Conservation (phyloP, 441 rosid species). For the Mallotus repandus region DNA sequence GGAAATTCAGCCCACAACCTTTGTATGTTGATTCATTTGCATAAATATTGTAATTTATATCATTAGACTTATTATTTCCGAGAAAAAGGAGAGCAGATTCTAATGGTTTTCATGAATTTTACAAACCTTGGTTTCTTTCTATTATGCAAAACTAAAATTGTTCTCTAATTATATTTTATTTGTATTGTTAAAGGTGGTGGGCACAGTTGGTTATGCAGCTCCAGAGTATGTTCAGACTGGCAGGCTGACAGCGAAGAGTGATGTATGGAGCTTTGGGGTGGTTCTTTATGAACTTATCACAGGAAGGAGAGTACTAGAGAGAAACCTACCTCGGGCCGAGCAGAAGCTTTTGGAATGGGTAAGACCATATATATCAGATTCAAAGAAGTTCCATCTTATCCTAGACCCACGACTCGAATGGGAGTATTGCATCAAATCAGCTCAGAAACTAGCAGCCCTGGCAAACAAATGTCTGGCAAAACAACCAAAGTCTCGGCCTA, state of each 20-base stretch:
- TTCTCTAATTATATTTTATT: neutral
- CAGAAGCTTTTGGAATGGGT: conserved; percentile 97
- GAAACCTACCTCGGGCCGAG: conserved; percentile 78
- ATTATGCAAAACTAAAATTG: neutral
- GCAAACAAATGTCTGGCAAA: conserved; percentile 86
- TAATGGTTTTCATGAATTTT: neutral
- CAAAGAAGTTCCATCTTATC: conserved; percentile 76
- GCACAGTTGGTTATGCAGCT: conserved; percentile 95
- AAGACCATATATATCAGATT: conserved; percentile 80
- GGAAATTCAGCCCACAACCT: too few species aligned
- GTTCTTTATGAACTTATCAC: conserved; percentile 89
- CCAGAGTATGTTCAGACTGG: conserved; percentile 96
- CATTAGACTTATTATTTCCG: neutral
- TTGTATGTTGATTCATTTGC: neutral
- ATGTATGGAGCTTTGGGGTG: conserved; percentile 99
- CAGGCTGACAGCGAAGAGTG: conserved; percentile 83
- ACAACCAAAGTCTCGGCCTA: conserved; percentile 83
- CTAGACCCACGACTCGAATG: conserved; percentile 81
- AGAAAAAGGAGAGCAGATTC: neutral
- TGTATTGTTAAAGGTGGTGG: conserved; percentile 64
- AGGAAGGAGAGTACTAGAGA: conserved; percentile 83
- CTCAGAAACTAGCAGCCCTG: conserved; percentile 67
- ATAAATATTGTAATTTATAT: neutral
- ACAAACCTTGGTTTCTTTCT: conserved; percentile 1
- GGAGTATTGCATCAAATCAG: conserved; percentile 63